Evolutionary conservation across 495 filamentous ascomycete species (phyloP), one percentile per base, ranked within the genome.

Genomic region (Geoglossum glabrum): DNA sequence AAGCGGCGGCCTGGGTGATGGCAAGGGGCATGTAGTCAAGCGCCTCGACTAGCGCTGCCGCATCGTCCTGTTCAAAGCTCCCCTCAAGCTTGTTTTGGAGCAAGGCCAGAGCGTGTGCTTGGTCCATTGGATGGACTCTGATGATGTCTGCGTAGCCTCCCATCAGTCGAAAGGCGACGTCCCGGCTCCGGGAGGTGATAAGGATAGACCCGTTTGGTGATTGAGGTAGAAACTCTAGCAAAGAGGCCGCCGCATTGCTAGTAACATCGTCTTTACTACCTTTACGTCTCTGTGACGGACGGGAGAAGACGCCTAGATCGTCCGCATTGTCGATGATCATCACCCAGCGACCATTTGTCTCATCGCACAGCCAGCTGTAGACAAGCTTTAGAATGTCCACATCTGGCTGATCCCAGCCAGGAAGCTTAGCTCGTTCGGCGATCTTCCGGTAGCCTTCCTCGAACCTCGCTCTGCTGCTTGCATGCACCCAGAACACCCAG

Each of bases 401-500:
- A 34, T 61, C 57, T 55, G 62, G 60, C 36, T 61, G 47, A 21
- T 61, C 49, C 10, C 21, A 30, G 17, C 46, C 60, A 11, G 58
- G 43, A 19, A 61, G 36, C 26, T 8, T 1, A 27, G 57, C 47
- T 50, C 23, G 7, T 26, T 21, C 23, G 9, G 73, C 74, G 54
- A 76, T 75, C 0, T 67, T 59, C 57, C 65, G 72, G 58, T 72
- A 78, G 17, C 63, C 65, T 59, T 73, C 65, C 28, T 73, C 67
- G 55, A 77, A 75, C 51, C 62, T 62, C 4, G 64, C 61, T 19
- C 56, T 21, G 61, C 63, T 66, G n/a, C 68, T 60, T 0, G 68
- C 71, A 21, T 72, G 66, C 0, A 76, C 66, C 76, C 73, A 79
- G 58, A 78, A 74, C 27, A 78, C 59, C 46, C 65, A 69, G 0